Evolutionary conservation across 1,139 yeast species (phyloP).

Genomic region (Pichia sp.): DNA sequence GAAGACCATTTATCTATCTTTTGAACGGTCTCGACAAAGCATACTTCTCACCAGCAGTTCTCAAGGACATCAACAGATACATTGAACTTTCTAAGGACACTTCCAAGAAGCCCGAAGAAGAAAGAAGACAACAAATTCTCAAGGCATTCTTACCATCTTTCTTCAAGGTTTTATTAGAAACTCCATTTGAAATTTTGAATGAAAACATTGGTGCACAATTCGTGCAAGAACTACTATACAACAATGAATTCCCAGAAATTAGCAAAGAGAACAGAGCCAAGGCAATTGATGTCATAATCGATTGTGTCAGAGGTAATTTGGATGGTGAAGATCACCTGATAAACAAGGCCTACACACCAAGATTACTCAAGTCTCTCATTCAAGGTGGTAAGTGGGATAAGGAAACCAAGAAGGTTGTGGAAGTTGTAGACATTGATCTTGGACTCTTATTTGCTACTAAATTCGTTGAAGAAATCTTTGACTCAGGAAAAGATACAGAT

Average conservation of each 20-base stretch:
- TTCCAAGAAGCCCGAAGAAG: conserved; percentile 78
- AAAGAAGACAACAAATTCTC: conserved; percentile 65
- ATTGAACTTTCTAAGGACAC: conserved; percentile 63
- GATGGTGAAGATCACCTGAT: conserved; percentile 59
- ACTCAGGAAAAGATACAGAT: conserved; percentile 37
- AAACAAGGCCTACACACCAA: conserved; percentile 66
- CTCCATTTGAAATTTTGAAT: conserved; percentile 43
- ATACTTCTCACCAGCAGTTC: conserved; percentile 67
- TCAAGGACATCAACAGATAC: conserved; percentile 53
- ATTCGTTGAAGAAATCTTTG: conserved; percentile 44
- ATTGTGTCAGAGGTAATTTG: conserved; percentile 63
- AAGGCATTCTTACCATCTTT: conserved; percentile 61
- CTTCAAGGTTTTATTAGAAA: conserved; percentile 45
- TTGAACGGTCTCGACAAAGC: conserved; percentile 75
- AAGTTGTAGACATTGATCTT: conserved; percentile 37
- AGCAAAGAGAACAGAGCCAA: conserved; percentile 44
- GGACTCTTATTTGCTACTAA: conserved; percentile 59
- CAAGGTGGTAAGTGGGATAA: conserved; percentile 80
- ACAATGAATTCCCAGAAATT: conserved; percentile 37
- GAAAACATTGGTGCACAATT: conserved; percentile 83
- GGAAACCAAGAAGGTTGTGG: conserved; percentile 45
- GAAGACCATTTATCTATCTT: conserved; percentile 84
- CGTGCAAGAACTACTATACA: conserved; percentile 64
- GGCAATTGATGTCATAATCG: conserved; percentile 50
- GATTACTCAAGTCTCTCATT: conserved; percentile 71